Evolutionary conservation across 1,284 basidiomycete species (phyloP).

Genomic region (Hemileia vastatrix): DNA sequence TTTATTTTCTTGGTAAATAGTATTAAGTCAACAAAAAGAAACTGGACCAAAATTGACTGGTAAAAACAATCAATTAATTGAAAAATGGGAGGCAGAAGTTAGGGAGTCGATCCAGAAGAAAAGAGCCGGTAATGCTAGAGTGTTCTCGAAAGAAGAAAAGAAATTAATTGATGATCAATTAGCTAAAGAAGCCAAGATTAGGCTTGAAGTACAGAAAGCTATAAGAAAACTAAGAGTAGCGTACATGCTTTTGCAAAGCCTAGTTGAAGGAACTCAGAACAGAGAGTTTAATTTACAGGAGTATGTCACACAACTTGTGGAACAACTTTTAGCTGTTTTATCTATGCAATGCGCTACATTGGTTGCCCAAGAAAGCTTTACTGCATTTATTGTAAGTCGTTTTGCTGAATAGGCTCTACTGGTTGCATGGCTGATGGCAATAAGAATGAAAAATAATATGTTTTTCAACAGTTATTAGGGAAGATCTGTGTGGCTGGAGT

Average conservation of each 20-base stretch:
- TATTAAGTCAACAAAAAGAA: background rate
- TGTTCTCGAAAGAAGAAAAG: conserved; percentile 72
- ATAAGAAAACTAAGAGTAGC: conserved; percentile 58
- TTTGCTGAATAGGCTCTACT: too few species aligned
- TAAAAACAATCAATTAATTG: conserved; percentile 73
- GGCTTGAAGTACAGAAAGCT: conserved; percentile 54
- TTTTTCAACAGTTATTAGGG: too few species aligned
- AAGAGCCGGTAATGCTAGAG: conserved; percentile 43
- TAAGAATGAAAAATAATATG: too few species aligned
- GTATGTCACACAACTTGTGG: conserved; percentile 46
- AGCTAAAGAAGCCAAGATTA: conserved; percentile 61
- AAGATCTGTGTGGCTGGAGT: too few species aligned
- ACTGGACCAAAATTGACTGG: conserved; percentile 46
- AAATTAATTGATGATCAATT: conserved; percentile 68
- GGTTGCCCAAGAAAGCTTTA: conserved; percentile 1
- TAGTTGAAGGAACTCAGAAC: conserved; percentile 51
- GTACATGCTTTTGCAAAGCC: conserved; percentile 49
- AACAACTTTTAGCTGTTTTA: conserved; percentile 10
- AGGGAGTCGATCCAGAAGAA: conserved; percentile 70
- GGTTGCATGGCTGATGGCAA: too few species aligned
- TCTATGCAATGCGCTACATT: conserved; percentile 32
- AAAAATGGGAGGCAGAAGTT: conserved; percentile 88
- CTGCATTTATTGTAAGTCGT: conserved; percentile 17
- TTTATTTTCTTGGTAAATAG: background rate
- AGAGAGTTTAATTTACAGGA: conserved; percentile 41